Conservation (phyloP, 106 monocot genomes). For the Dendrobium catenatum region DNA sequence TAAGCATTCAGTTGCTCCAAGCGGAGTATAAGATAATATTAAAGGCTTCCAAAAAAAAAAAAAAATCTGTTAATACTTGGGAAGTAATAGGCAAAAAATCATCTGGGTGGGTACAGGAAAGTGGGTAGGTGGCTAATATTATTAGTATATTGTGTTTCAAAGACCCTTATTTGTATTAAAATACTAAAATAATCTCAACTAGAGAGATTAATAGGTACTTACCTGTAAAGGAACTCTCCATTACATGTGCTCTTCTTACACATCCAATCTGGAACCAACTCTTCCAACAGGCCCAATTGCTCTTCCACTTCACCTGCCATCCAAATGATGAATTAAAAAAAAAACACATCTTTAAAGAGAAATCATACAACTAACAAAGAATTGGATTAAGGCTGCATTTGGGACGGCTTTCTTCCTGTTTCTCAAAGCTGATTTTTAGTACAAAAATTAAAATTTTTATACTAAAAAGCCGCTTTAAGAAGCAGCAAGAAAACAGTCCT, state of each 20-base stretch:
- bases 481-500: no score
- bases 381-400: neutral
- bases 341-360: neutral
- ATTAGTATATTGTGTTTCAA: neutral
- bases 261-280: conserved; percentile 75
- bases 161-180: neutral
- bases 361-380: neutral
- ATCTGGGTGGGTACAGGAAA: no score
- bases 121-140: neutral
- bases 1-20: no score
- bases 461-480: no score
- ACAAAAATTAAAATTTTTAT: no score
- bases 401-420: no score
- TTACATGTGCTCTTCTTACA: conserved; percentile 27
- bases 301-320: conserved; percentile 74
- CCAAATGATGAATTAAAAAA: neutral
- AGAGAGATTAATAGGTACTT: conserved; percentile 12
- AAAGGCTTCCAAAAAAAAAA: neutral
- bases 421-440: no score
- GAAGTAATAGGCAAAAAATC: no score
- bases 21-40: neutral
- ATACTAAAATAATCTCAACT: neutral
- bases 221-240: conserved; percentile 67
- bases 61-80: neutral
- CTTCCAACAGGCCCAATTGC: conserved; percentile 58